Evolutionary conservation across 2,329 filamentous ascomycete genomes (phyloP).

Genomic region (Pseudocercospora crystallina): DNA sequence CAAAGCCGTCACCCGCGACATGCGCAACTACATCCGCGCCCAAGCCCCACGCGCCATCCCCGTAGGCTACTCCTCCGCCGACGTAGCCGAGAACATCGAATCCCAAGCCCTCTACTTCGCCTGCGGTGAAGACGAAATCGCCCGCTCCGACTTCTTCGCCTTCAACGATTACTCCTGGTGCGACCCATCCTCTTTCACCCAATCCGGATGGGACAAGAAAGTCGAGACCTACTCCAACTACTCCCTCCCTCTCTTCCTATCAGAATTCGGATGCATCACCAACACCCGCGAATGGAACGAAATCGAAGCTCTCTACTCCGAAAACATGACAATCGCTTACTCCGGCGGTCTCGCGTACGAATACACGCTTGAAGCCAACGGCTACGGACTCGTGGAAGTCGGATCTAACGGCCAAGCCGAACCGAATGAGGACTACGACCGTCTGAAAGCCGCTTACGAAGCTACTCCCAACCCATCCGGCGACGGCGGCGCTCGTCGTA

Average conservation of each 20-base stretch:
- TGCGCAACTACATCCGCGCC: constrained; percentile 77
- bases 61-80: constrained; percentile 82
- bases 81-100: constrained; percentile 79
- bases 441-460: constrained; percentile 53
- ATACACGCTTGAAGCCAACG: constrained; percentile 76
- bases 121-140: constrained; percentile 75
- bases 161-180: constrained; percentile 91
- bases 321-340: constrained; percentile 83
- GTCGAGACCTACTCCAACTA: constrained; percentile 84
- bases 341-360: constrained; percentile 95
- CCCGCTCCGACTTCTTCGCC: constrained; percentile 80
- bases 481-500: constrained; percentile 61
- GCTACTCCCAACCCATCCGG: constrained; percentile 54
- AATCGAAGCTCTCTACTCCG: constrained; percentile 73
- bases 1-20: constrained; percentile 72
- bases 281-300: constrained; percentile 81
- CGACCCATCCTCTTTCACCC: constrained; percentile 64
- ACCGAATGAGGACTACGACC: constrained; percentile 63
- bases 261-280: constrained; percentile 86
- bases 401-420: constrained; percentile 52
- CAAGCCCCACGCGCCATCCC: constrained; percentile 67
- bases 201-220: constrained; percentile 81
- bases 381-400: constrained; percentile 76
- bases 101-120: constrained; percentile 90
- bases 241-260: constrained; percentile 86